A percentile compares a stretch with the other conserved stretches of the same genome.
Conservation (phyloP, 2,329 filamentous ascomycete species). For the Diaporthe humulicola region DNA sequence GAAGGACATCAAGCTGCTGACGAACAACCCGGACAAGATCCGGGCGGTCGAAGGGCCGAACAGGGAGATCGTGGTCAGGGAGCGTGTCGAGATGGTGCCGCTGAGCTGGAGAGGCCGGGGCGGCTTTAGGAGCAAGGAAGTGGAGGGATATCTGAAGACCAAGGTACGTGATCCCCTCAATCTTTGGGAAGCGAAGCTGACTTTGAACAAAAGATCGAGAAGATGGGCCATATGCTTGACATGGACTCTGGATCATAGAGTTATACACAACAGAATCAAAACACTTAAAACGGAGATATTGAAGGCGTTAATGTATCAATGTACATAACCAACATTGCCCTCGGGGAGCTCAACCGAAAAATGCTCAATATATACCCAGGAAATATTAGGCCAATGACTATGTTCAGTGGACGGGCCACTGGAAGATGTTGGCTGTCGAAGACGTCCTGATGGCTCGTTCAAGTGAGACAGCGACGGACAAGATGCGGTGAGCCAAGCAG, state of each 20-base stretch:
- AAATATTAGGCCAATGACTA: neutral
- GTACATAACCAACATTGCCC: slow-evolving; percentile 12
- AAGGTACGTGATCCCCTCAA: slow-evolving; percentile 74
- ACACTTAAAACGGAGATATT: neutral
- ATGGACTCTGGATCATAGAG: slow-evolving; percentile 55
- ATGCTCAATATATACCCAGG: neutral
- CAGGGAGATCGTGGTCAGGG: slow-evolving; percentile 86
- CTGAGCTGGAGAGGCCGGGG: slow-evolving; percentile 89
- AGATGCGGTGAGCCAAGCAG: neutral
- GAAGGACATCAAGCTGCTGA: slow-evolving; percentile 83
- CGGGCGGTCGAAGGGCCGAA: slow-evolving; percentile 93
- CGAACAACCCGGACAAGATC: slow-evolving; percentile 98
- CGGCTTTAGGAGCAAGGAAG: slow-evolving; percentile 88
- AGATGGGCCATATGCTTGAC: slow-evolving; percentile 86
- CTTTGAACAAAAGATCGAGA: slow-evolving; percentile 73
- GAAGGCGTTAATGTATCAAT: slow-evolving; percentile 10
- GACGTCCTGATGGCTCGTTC: neutral
- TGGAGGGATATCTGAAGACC: slow-evolving; percentile 93
- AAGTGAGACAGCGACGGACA: neutral
- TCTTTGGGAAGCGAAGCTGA: slow-evolving; percentile 16
- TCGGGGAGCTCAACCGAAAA: neutral
- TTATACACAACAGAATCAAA: neutral
- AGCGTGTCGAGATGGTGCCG: slow-evolving; percentile 95
- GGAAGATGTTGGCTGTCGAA: neutral
- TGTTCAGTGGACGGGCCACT: neutral